Conservation (phyloP, 179 eudicot genomes). For the Silene coronaria region DNA sequence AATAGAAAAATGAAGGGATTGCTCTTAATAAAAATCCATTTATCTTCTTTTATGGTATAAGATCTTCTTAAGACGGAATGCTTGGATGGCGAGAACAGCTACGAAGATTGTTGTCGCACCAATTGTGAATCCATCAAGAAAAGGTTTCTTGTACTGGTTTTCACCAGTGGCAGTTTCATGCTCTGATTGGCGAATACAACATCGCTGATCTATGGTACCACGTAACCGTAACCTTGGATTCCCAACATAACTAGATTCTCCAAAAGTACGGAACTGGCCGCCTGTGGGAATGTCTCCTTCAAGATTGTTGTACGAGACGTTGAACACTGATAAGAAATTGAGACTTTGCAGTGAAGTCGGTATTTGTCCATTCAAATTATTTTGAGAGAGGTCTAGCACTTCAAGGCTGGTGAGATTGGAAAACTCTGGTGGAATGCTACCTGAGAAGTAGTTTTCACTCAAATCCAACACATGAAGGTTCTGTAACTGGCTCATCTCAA, state of each 20-base stretch:
- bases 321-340: constrained; percentile 57
- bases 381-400: constrained; percentile 53
- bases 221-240: constrained; percentile 57
- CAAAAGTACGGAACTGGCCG: constrained; percentile 59
- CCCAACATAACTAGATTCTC: constrained; percentile 41
- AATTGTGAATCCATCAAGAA: constrained; percentile 16
- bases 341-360: constrained; percentile 56
- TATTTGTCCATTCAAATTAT: constrained; percentile 54
- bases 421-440: constrained; percentile 56
- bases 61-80: background rate
- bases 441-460: constrained; percentile 53
- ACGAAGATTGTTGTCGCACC: constrained; percentile 11
- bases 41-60: background rate
- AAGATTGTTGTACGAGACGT: constrained; percentile 65
- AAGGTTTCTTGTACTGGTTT: constrained; percentile 11
- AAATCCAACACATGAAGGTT: constrained; percentile 57
- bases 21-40: too few relatives aligned
- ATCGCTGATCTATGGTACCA: constrained; percentile 30
- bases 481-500: constrained; percentile 52
- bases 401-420: constrained; percentile 62
- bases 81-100: constrained; percentile 16
- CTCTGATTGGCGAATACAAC: constrained; percentile 29
- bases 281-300: constrained; percentile 74
- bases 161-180: background rate
- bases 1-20: too few relatives aligned